These are phyloP conservation scores for Epichloe typhina DNA, from an alignment of 2,329 filamentous ascomycete species.

Conservation along the genomic window DNA sequence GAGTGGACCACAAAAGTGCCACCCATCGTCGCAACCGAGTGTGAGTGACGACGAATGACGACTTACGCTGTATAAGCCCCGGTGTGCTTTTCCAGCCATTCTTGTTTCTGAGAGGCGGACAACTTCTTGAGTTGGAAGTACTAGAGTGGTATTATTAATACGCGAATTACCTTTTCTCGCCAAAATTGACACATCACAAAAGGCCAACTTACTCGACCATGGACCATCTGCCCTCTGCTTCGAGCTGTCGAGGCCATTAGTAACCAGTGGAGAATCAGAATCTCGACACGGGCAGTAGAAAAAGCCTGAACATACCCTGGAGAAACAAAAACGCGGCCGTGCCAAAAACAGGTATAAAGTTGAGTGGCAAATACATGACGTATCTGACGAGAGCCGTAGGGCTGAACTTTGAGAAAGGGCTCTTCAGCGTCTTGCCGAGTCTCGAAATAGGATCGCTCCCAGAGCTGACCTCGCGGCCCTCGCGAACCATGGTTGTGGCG, in stretches of 20 bases:
- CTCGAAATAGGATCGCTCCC: constrained; percentile 43
- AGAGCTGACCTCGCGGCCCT: constrained; percentile 59
- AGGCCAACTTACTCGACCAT: constrained; percentile 35
- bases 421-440: constrained; percentile 45
- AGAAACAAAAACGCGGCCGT: constrained; percentile 68
- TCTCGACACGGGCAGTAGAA: not conserved
- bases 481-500: constrained; percentile 49
- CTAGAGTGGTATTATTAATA: constrained; percentile 23
- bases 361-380: constrained; percentile 76
- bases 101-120: constrained; percentile 48
- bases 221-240: constrained; percentile 33
- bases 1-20: not conserved
- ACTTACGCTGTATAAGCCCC: constrained; percentile 72
- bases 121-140: constrained; percentile 91
- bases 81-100: constrained; percentile 57
- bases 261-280: too few relatives aligned
- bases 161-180: not conserved
- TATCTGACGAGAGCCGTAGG: constrained; percentile 59
- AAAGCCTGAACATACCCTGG: constrained; percentile 40
- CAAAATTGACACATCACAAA: not conserved
- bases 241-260: constrained; percentile 23
- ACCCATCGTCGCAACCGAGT: not conserved
- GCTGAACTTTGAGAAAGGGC: constrained; percentile 42
- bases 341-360: constrained; percentile 83
- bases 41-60: not conserved